Percentiles rank a stretch among this genome's conserved stretches.
These are phyloP conservation scores for Tolypocladium endophyticum DNA, from an alignment of 2,329 filamentous ascomycete genomes.

Conservation along the genomic window DNA sequence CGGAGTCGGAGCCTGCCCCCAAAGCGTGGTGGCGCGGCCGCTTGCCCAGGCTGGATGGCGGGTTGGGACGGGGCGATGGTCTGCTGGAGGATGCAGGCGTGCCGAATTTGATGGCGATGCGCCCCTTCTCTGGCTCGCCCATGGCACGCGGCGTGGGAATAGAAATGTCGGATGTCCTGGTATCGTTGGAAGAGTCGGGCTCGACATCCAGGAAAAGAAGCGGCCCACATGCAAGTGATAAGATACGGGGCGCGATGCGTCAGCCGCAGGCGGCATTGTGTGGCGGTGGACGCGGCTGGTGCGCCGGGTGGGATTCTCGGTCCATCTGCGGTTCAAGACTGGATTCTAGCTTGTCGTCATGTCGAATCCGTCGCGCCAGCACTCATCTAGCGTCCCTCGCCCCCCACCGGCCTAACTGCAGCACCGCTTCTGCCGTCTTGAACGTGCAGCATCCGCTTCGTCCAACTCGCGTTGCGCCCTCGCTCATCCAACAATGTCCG, in stretches of 20 bases:
- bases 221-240: conserved; percentile 1
- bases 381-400: neutral
- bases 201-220: neutral
- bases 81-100: conserved; percentile 15
- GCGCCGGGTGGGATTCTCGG: neutral
- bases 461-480: neutral
- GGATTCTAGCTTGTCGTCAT: neutral
- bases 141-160: conserved; percentile 16
- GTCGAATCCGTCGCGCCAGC: neutral
- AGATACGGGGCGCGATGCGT: neutral
- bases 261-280: neutral
- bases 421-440: neutral
- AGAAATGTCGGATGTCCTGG: neutral
- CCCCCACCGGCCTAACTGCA: neutral
- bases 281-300: neutral
- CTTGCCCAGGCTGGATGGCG: conserved; percentile 37
- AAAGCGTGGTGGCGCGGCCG: conserved; percentile 32
- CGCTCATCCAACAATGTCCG: conserved; percentile 55
- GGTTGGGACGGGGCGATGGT: conserved; percentile 17
- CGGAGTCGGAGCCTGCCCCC: conserved; percentile 31
- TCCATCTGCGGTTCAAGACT: neutral
- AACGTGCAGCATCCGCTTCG: neutral
- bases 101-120: conserved; percentile 41
- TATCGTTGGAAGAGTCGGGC: neutral
- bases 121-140: conserved; percentile 24